phyloP scores from a whole-genome alignment of 164 flowering plant species.

The Houttuynia cordata region DNA sequence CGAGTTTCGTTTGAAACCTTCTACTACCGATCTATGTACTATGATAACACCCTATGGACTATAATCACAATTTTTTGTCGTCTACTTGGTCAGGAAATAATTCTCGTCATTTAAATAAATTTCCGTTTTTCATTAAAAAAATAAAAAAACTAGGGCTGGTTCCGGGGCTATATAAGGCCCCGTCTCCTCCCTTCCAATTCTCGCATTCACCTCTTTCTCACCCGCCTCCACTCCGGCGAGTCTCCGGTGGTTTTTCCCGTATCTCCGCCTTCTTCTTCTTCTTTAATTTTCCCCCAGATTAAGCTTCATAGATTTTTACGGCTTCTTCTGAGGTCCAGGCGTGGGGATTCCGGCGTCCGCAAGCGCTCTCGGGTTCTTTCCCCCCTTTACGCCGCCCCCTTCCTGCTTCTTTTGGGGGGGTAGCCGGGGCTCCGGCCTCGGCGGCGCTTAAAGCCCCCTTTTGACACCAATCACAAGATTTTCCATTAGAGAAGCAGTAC shows the following conservation, averaged over 20 bases:
- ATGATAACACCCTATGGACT: too few relatives aligned
- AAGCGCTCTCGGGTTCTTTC: conserved; percentile 28
- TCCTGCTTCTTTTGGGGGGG: conserved; percentile 97
- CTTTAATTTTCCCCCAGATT: neutral
- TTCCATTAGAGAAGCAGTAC: neutral
- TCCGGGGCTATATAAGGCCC: conserved; percentile 38
- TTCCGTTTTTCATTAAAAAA: too few relatives aligned
- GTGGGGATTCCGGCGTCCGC: conserved; percentile 38
- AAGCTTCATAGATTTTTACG: neutral
- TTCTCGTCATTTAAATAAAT: too few relatives aligned
- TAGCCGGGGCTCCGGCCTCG: conserved; percentile 99
- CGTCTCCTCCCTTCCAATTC: conserved; percentile 48
- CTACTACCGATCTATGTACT: too few relatives aligned
- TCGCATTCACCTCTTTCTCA: conserved; percentile 31
- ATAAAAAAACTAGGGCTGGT: neutral
- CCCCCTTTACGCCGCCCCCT: conserved; percentile 20
- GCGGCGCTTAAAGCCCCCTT: conserved; percentile 98
- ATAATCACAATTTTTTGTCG: too few relatives aligned
- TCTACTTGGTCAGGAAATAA: too few relatives aligned
- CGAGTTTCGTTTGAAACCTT: too few relatives aligned
- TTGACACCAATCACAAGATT: conserved; percentile 18
- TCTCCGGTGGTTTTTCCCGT: neutral
- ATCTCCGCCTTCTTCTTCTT: neutral
- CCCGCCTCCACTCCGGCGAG: neutral
- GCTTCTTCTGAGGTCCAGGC: conserved; percentile 44